phyloP scores from a whole-genome alignment of 768 basidiomycete species.

The Termitomyces eurrhizus region DNA sequence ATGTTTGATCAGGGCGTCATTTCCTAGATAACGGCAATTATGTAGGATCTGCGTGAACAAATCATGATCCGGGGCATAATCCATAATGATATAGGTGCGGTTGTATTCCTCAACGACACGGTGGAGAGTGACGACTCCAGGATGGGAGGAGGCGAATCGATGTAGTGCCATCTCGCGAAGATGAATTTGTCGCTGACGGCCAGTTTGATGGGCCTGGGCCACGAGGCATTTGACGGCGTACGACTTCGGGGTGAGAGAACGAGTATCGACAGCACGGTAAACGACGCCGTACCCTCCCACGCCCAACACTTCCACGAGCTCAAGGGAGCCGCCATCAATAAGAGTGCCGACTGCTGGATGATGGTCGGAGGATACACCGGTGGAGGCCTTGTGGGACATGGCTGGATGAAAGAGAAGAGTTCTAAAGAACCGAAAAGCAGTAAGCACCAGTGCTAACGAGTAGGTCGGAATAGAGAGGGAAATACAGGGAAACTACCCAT shows the following conservation, averaged over 20 bases:
- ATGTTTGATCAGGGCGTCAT: constrained; percentile 79
- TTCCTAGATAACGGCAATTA: constrained; percentile 74
- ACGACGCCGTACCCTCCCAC: constrained; percentile 96
- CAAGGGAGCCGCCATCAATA: constrained; percentile 80
- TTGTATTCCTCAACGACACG: constrained; percentile 81
- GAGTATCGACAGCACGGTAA: constrained; percentile 78
- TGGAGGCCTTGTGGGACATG: constrained; percentile 59
- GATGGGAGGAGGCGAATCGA: constrained; percentile 69
- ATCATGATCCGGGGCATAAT: constrained; percentile 89
- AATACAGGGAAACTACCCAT: constrained; percentile 16
- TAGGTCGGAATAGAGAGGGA: constrained; percentile 36
- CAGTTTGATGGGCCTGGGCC: constrained; percentile 40
- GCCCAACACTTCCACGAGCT: constrained; percentile 85
- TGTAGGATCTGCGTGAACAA: constrained; percentile 89
- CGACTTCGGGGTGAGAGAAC: constrained; percentile 47
- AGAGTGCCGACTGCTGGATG: constrained; percentile 68
- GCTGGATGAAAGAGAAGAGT: constrained; percentile 18
- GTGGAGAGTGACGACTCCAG: constrained; percentile 84
- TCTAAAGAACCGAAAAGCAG: constrained; percentile 23
- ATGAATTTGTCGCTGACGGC: constrained; percentile 74
- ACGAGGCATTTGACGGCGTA: constrained; percentile 94
- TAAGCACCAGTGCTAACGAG: constrained; percentile 45
- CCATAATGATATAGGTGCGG: constrained; percentile 89
- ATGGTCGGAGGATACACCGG: constrained; percentile 69
- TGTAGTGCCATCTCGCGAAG: constrained; percentile 86